A percentile compares a stretch with the other conserved stretches of the same genome.
Conservation (phyloP, 495 filamentous ascomycete species). For the Letharia lupina region DNA sequence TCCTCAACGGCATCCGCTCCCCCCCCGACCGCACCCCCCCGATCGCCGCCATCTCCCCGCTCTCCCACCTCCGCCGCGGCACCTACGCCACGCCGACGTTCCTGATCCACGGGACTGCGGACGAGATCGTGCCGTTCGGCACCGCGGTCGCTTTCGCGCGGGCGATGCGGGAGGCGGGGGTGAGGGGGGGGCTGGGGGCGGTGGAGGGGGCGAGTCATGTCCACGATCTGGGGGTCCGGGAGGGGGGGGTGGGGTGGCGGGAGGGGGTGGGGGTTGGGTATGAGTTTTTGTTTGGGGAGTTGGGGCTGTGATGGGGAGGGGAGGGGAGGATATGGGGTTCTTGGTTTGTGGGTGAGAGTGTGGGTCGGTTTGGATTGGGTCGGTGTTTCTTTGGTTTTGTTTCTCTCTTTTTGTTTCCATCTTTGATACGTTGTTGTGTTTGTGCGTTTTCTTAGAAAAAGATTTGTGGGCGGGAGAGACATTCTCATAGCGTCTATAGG, state of each 20-base stretch:
- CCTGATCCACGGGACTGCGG: slow-evolving; percentile 38
- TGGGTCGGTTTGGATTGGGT: no score
- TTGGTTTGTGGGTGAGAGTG: no score
- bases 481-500: no score
- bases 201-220: slow-evolving; percentile 31
- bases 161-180: slow-evolving; percentile 25
- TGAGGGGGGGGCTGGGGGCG: slow-evolving; percentile 23
- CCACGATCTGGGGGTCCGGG: slow-evolving; percentile 26
- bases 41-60: slow-evolving; percentile 27
- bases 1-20: slow-evolving; percentile 28
- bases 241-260: slow-evolving; percentile 28
- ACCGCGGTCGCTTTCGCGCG: slow-evolving; percentile 24
- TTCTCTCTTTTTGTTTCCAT: no score
- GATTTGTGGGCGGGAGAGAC: no score
- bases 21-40: slow-evolving; percentile 20
- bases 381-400: no score
- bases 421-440: no score
- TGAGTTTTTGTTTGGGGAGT: slow-evolving; percentile 25
- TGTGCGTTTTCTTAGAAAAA: no score
- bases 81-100: slow-evolving; percentile 37
- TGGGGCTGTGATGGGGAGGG: neutral
- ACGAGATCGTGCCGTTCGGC: slow-evolving; percentile 37
- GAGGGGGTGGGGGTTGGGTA: slow-evolving; percentile 26
- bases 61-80: slow-evolving; percentile 31
- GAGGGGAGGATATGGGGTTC: no score